Evolutionary conservation across 345 rosid genomes (phyloP).

Genomic region (Linum usitatissimum): DNA sequence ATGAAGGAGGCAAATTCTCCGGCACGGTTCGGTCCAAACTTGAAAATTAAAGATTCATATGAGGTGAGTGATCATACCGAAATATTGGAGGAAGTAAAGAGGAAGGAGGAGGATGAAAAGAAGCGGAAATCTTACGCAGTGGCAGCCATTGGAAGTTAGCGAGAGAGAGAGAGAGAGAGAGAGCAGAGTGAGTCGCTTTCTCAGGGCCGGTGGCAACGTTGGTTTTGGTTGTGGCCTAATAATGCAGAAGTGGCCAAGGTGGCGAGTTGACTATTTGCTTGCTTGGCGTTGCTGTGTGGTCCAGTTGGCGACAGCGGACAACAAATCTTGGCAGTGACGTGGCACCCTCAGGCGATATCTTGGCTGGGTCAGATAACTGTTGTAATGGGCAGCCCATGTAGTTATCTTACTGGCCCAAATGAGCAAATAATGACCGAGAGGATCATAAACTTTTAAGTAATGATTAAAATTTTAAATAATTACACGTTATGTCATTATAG

Average conservation of each 20-base stretch:
- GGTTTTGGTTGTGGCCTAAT: too few relatives aligned
- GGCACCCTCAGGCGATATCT: background rate
- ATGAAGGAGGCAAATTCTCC: constrained; percentile 38
- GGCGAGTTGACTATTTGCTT: too few relatives aligned
- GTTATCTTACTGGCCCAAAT: background rate
- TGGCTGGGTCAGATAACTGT: background rate
- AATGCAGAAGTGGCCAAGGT: too few relatives aligned
- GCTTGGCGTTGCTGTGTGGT: background rate
- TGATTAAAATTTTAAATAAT: too few relatives aligned
- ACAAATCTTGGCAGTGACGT: background rate
- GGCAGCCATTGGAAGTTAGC: background rate
- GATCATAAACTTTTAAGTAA: too few relatives aligned
- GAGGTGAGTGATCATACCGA: too few relatives aligned
- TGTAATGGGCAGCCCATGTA: background rate
- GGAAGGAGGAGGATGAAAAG: background rate
- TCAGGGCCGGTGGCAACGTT: background rate
- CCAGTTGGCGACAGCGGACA: background rate
- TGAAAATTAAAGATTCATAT: background rate
- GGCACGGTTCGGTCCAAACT: constrained; percentile 24
- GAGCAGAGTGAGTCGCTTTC: background rate
- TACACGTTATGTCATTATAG: too few relatives aligned
- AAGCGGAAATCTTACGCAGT: constrained; percentile 1
- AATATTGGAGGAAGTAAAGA: background rate
- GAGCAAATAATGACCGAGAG: background rate
- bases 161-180: background rate